Evolutionary conservation across 1,139 yeast species (phyloP).

Genomic region (Yamadazyma membranifaciens): DNA sequence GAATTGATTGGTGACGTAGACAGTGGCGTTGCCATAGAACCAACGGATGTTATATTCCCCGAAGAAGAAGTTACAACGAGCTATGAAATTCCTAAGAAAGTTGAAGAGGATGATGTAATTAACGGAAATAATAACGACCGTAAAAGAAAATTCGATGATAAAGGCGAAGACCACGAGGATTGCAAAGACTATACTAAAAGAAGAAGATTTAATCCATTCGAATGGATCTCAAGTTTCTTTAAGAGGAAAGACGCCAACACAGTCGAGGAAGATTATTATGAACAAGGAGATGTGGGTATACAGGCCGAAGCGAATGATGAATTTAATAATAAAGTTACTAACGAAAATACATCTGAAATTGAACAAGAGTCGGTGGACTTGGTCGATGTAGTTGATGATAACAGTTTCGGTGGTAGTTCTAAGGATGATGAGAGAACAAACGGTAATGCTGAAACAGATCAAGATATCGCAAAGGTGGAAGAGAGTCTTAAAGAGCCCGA

Average conservation of each 20-base stretch:
- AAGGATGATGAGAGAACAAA: slow-evolving; percentile 6
- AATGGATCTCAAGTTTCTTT: slow-evolving; percentile 4
- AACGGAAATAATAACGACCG: slow-evolving; percentile 4
- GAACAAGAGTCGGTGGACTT: slow-evolving; percentile 2
- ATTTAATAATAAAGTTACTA: background rate
- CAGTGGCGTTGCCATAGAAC: slow-evolving; percentile 6
- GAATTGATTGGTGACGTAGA: slow-evolving; percentile 9
- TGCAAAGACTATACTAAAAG: slow-evolving; percentile 1
- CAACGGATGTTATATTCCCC: slow-evolving; percentile 8
- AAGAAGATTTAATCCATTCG: slow-evolving; percentile 4
- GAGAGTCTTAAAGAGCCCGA: too few species aligned
- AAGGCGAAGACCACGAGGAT: slow-evolving; percentile 1
- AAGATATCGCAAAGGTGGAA: too few species aligned
- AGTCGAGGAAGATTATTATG: background rate
- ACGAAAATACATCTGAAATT: background rate
- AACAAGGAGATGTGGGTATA: background rate
- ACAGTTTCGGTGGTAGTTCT: too few species aligned
- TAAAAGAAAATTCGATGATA: slow-evolving; percentile 1
- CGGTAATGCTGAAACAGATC: too few species aligned
- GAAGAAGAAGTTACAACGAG: slow-evolving; percentile 5
- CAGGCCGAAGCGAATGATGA: background rate
- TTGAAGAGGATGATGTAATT: slow-evolving; percentile 9
- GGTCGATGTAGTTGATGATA: slow-evolving; percentile 5
- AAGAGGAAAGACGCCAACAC: background rate
- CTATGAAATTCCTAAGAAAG: slow-evolving; percentile 13